phyloP scores from a whole-genome alignment of 257 asterid genomes.

The Scutellaria baicalensis region DNA sequence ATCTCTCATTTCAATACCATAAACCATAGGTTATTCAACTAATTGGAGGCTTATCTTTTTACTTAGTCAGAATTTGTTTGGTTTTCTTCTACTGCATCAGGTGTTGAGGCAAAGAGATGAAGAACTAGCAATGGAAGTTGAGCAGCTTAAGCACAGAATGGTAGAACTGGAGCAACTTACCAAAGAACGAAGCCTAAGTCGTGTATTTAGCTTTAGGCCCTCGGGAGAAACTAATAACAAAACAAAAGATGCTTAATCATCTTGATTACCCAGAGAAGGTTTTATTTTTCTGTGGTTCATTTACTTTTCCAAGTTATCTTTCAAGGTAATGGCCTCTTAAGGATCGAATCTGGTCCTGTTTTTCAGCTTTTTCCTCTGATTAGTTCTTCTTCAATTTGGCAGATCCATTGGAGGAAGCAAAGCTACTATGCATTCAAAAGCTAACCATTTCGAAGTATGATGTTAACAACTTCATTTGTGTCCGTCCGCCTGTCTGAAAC shows the following conservation, averaged over 20 bases:
- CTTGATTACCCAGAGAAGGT: neutral
- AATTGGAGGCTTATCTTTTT: neutral
- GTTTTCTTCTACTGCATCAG: slow-evolving; percentile 21
- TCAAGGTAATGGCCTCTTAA: too few relatives aligned
- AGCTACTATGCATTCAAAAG: neutral
- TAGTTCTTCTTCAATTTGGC: neutral
- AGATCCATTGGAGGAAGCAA: neutral
- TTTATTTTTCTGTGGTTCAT: too few relatives aligned
- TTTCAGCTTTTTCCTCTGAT: neutral
- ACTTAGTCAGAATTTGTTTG: neutral
- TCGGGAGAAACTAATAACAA: slow-evolving; percentile 21
- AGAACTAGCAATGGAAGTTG: slow-evolving; percentile 48
- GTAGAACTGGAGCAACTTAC: slow-evolving; percentile 41
- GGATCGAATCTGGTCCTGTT: neutral
- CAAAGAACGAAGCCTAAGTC: slow-evolving; percentile 25
- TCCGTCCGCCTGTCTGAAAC: too few relatives aligned
- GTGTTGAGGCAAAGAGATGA: slow-evolving; percentile 51
- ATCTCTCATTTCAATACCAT: neutral
- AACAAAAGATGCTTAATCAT: slow-evolving; percentile 17
- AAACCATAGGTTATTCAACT: neutral
- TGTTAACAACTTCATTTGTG: neutral
- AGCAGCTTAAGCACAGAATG: slow-evolving; percentile 41
- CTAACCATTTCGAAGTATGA: neutral
- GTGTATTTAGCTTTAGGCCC: slow-evolving; percentile 20
- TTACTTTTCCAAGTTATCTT: neutral